These are phyloP conservation scores for Colletotrichum lindemuthianum DNA, from an alignment of 2,329 filamentous ascomycete species.

Conservation along the genomic window DNA sequence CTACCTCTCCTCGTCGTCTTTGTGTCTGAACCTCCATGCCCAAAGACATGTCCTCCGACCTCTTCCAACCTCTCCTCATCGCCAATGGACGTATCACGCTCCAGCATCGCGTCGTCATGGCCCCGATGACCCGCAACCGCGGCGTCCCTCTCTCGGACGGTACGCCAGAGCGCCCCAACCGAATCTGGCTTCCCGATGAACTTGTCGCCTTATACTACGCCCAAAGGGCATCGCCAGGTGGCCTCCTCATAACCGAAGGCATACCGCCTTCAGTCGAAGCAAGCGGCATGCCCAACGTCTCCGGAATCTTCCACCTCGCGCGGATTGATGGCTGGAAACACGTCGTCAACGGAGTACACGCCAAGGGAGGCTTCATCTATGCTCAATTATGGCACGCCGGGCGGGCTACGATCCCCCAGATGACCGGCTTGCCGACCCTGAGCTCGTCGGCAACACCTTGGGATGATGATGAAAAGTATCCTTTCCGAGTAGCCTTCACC, in stretches of 20 bases:
- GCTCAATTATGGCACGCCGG: constrained; percentile 70
- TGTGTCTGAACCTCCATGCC: background rate
- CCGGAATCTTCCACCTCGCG: constrained; percentile 63
- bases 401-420: constrained; percentile 46
- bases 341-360: constrained; percentile 68
- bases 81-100: constrained; percentile 26
- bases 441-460: constrained; percentile 32
- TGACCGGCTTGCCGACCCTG: constrained; percentile 32
- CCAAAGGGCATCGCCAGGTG: constrained; percentile 46
- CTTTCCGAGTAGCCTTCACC: constrained; percentile 32
- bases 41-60: background rate
- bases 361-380: constrained; percentile 66
- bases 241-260: constrained; percentile 66
- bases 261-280: constrained; percentile 47
- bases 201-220: constrained; percentile 39
- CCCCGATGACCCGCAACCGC: constrained; percentile 35
- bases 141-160: constrained; percentile 18
- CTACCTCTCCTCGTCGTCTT: no score
- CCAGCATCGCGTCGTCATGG: constrained; percentile 36
- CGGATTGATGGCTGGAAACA: constrained; percentile 67
- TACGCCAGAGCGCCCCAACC: background rate
- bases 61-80: constrained; percentile 1
- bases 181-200: constrained; percentile 12
- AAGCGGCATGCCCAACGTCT: constrained; percentile 53
- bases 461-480: constrained; percentile 38